phyloP scores from a whole-genome alignment of 495 filamentous ascomycete genomes.

The Evernia prunastri region DNA sequence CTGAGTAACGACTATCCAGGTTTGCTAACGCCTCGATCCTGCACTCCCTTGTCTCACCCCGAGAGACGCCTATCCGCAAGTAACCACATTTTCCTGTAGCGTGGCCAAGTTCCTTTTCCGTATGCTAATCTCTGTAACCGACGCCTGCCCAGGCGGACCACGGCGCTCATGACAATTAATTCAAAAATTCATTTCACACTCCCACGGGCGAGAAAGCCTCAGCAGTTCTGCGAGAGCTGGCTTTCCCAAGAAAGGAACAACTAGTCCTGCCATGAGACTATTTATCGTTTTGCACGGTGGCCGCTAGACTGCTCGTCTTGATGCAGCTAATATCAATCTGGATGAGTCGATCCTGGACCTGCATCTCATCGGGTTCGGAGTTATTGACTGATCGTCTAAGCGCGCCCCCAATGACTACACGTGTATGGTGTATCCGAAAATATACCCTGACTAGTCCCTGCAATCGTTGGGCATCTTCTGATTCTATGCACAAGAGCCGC shows the following conservation, averaged over 20 bases:
- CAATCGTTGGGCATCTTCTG: neutral
- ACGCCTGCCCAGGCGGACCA: neutral
- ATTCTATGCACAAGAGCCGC: neutral
- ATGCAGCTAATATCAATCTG: neutral
- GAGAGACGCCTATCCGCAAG: neutral
- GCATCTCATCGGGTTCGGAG: constrained; percentile 1
- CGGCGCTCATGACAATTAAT: neutral
- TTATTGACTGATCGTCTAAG: neutral
- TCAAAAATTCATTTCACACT: neutral
- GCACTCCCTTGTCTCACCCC: neutral
- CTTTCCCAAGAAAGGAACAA: neutral
- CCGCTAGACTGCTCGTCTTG: neutral
- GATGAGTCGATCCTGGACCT: neutral
- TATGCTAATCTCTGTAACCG: neutral
- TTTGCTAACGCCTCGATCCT: neutral
- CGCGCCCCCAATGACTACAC: neutral
- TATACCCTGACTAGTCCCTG: neutral
- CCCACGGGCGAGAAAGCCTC: neutral
- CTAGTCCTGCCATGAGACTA: neutral
- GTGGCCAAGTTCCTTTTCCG: neutral
- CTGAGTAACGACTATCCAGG: neutral
- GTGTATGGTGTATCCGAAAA: neutral
- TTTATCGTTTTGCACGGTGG: neutral
- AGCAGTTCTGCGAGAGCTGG: neutral
- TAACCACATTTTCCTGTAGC: neutral